Evolutionary conservation across 768 basidiomycete species (phyloP).

Genomic region (Boletus vinaceobasis): DNA sequence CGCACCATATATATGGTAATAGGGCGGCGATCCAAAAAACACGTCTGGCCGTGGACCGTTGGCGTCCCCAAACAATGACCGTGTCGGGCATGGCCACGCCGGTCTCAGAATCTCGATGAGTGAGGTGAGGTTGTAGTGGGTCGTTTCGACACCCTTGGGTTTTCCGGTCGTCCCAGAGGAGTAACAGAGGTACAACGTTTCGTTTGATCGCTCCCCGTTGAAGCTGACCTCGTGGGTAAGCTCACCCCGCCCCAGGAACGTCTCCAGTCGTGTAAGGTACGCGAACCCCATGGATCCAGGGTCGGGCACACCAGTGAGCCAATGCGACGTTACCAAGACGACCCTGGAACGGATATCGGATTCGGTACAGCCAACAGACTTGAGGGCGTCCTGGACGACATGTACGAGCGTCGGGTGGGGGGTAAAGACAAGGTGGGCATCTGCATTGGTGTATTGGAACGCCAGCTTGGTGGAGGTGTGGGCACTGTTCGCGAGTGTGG

Average conservation of each 20-base stretch:
- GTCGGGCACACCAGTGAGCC: slow-evolving; percentile 37
- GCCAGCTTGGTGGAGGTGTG: slow-evolving; percentile 68
- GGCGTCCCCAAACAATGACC: slow-evolving; percentile 3
- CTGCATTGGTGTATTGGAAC: slow-evolving; percentile 68
- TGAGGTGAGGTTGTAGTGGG: slow-evolving; percentile 64
- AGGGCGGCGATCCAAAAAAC: slow-evolving; percentile 64
- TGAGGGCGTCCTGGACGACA: slow-evolving; percentile 56
- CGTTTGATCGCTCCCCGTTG: slow-evolving; percentile 47
- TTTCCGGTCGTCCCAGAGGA: slow-evolving; percentile 70
- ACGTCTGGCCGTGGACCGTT: slow-evolving; percentile 35
- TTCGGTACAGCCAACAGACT: slow-evolving; percentile 42
- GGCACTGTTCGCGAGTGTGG: slow-evolving; percentile 70
- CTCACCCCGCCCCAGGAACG: slow-evolving; percentile 49
- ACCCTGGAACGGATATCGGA: slow-evolving; percentile 51
- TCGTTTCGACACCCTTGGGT: slow-evolving; percentile 72
- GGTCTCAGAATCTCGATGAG: slow-evolving; percentile 49
- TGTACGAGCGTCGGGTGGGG: slow-evolving; percentile 58
- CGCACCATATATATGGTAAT: slow-evolving; percentile 53
- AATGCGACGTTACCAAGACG: slow-evolving; percentile 51
- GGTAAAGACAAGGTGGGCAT: slow-evolving; percentile 61
- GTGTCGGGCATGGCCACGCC: slow-evolving; percentile 38
- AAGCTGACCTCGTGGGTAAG: slow-evolving; percentile 54
- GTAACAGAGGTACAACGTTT: slow-evolving; percentile 67
- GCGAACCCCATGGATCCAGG: slow-evolving; percentile 32
- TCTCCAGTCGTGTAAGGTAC: slow-evolving; percentile 40